Base-by-base conservation (phyloP, 208 protist genomes). In the Acanthamoeba sp. region DNA sequence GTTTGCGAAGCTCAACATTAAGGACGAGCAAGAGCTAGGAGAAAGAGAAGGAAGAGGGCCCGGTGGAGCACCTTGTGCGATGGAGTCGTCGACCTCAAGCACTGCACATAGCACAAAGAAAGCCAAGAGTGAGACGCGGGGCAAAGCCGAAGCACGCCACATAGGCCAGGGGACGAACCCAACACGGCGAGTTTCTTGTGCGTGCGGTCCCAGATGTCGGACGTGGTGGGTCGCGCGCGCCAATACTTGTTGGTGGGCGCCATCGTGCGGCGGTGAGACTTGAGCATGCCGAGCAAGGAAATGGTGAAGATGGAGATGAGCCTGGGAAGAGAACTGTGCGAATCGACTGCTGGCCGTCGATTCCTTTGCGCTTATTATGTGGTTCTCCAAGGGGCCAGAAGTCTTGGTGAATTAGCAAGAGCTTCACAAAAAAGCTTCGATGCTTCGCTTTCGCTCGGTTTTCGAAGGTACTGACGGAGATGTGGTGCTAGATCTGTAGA, bases 201-300 rank as follows among this genome's bases (percentile, higher is more conserved):
- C 16, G 78, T 87, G n/a, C 78, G 45, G 34, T 87, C 78, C 78
- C 78, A 87, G 22, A 87, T 87, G 78, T 87, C 66, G n/a, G 66
- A 18, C 14, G 36, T 42, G 66, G 66, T 76, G 66, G 66, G 20
- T 20, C 36, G n/a, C 34, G 66, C 12, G 7, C 66, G 66, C 66
- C 66, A 76, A 32, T 45, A 42, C 36, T 76, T 76, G 66, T 76
- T 76, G 66, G 66, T 76, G 27, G 66, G 66, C 24, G 66, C 66
- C 66, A 76, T 76, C 27, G 66, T 42, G n/a, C 66, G 66, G 66
- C 66, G 66, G n/a, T 76, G 36, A 29, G 66, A 32, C 66, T 76
- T 76, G 29, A 76, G n/a, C 66, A 76, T 76, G 66, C 66, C 36
- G 66, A 76, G 36, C 34, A 76, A 36, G 14, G 66, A 76, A 76